Base-by-base conservation (phyloP, 331 rosid genomes). In the Quercus tomentella region DNA sequence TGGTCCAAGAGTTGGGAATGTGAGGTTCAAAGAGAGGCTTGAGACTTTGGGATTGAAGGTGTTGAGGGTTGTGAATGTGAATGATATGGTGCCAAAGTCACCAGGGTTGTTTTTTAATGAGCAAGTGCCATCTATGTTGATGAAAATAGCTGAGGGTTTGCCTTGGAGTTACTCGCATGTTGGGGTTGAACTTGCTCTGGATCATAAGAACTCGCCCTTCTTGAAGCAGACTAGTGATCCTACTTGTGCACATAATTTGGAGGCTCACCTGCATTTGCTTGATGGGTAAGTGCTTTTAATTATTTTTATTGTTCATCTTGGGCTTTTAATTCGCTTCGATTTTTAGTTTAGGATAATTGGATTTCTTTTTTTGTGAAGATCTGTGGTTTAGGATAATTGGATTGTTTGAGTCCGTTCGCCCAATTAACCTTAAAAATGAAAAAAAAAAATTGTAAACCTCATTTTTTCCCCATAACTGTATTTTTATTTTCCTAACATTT, bases 81-180 rank as follows among this genome's bases (percentile, higher is more conserved):
- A 90, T 65, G 98, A 91, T 10, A 4, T 89, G 63, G 98, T 93
- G 45, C 92, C 97, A 0, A 91, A 78, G 82, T 43, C 89, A n/a
- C 98, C 96, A 4, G 98, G 98, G 25, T 43, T 93, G 7, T 3
- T 91, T 16, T 85, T 91, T 31, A 93, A 91, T 63, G 97, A 91
- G 81, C 61, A 78, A 18, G 22, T 71, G 66, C 86, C 92, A 57
- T 23, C 86, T 79, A 5, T 57, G 72, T 17, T 93, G 81, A 77
- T 91, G 90, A 88, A 87, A 84, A 4, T 86, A 55, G 87, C 83
- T 4, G 90, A 85, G 88, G 87, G 77, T 4, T 63, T 90, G 83
- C 98, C 97, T n/a, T 93, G 98, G 96, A 86, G 97, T 76, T 93
- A 93, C 69, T 85, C 83, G 1, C 98, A 93, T 41, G 93, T 90